These are phyloP conservation scores for Leptographium procerum DNA, from an alignment of 2,329 filamentous ascomycete genomes.

Conservation along the genomic window DNA sequence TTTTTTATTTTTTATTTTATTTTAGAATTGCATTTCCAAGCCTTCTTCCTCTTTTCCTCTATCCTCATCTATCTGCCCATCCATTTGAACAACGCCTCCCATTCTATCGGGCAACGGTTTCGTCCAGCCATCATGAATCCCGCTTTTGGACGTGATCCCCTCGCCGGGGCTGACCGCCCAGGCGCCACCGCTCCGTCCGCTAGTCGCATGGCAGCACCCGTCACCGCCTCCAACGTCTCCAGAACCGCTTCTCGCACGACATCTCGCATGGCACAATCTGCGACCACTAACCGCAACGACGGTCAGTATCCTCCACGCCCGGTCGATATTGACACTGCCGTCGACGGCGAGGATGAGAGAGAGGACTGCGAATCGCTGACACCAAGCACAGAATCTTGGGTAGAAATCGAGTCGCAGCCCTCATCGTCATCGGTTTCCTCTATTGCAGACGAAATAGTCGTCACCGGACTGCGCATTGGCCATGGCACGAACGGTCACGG, in stretches of 20 bases:
- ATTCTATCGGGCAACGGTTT: not conserved
- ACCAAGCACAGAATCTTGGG: conserved; percentile 69
- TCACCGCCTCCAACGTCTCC: not conserved
- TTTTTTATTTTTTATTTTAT: not conserved
- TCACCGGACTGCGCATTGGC: conserved; percentile 71
- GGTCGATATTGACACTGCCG: not conserved
- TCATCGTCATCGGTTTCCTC: conserved; percentile 89
- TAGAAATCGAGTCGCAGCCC: conserved; percentile 84
- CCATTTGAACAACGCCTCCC: not conserved
- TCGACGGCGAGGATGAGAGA: not conserved
- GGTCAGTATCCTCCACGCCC: conserved; percentile 17
- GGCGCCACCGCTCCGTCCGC: not conserved
- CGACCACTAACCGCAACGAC: conserved; percentile 19
- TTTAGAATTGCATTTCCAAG: no score
- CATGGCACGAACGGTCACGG: conserved; percentile 31
- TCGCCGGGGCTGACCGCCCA: conserved; percentile 4
- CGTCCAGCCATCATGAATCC: conserved; percentile 2
- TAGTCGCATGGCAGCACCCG: conserved; percentile 4
- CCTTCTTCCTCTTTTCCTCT: not conserved
- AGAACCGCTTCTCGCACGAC: not conserved
- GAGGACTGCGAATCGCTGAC: conserved; percentile 12
- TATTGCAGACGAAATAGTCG: conserved; percentile 78
- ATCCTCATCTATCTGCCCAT: not conserved
- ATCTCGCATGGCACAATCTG: conserved; percentile 7
- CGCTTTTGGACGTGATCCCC: conserved; percentile 4